phyloP scores from a whole-genome alignment of 202 grass and related monocot species.

The Brachypodium distachyon region DNA sequence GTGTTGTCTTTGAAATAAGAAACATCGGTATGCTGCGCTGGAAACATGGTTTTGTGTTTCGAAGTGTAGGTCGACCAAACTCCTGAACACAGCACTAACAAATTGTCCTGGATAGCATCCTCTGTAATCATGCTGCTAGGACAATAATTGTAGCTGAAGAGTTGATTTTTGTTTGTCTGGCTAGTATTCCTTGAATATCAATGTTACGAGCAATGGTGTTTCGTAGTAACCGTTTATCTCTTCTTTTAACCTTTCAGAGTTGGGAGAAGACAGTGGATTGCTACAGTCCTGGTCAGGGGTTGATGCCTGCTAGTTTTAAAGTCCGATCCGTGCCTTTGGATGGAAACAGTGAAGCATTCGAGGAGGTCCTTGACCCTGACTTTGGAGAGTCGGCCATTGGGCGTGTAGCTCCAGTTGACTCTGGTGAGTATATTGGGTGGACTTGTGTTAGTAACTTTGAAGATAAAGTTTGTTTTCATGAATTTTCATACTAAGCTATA shows the following conservation, averaged over 20 bases:
- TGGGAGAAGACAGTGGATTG: constrained; percentile 98
- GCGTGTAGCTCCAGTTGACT: constrained; percentile 90
- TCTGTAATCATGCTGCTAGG: neutral
- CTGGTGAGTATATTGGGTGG: constrained; percentile 45
- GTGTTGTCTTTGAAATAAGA: neutral
- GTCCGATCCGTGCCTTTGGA: constrained; percentile 85
- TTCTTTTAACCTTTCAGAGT: constrained; percentile 38
- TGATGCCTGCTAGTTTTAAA: constrained; percentile 99
- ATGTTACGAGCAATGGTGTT: constrained; percentile 1
- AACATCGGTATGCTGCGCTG: neutral
- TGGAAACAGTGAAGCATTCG: constrained; percentile 88
- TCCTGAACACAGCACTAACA: neutral
- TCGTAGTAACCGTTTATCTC: neutral
- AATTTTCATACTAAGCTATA: neutral
- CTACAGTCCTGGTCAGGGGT: constrained; percentile 83
- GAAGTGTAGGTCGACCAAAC: neutral
- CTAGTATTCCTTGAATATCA: neutral
- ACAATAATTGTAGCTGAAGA: neutral
- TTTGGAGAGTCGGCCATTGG: constrained; percentile 97
- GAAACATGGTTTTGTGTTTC: constrained; percentile 6
- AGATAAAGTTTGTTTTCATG: neutral
- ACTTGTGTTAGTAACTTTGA: neutral
- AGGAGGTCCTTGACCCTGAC: constrained; percentile 93
- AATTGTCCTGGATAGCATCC: neutral
- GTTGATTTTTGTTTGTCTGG: neutral